Evolutionary conservation across 2,329 filamentous ascomycete genomes (phyloP).

Genomic region (Colletotrichum acutatum): DNA sequence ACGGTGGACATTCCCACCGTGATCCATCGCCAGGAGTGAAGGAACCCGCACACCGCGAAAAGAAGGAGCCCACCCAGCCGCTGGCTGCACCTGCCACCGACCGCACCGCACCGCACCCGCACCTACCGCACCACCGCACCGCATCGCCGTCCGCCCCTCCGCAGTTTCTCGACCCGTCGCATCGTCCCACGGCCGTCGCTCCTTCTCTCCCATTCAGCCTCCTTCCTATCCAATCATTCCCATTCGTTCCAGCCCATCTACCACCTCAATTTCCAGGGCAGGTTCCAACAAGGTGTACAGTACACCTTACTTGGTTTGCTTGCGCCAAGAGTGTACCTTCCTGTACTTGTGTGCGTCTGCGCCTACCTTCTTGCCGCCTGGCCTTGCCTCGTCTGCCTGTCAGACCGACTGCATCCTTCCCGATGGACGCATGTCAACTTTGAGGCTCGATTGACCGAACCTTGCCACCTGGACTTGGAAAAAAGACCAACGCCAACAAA

Average conservation of each 20-base stretch:
- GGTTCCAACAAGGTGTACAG: background rate
- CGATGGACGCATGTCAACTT: background rate
- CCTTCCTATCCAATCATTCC: background rate
- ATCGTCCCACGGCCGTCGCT: background rate
- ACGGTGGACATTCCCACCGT: slow-evolving; percentile 56
- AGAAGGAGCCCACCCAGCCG: slow-evolving; percentile 2
- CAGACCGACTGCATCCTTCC: background rate
- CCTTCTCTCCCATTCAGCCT: background rate
- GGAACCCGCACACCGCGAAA: slow-evolving; percentile 20
- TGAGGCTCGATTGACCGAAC: background rate
- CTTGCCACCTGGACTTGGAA: background rate
- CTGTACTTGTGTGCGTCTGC: background rate
- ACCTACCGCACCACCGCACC: background rate
- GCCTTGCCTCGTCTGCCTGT: background rate
- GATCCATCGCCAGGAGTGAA: slow-evolving; percentile 33
- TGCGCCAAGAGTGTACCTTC: background rate
- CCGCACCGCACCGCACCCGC: background rate
- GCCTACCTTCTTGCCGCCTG: background rate
- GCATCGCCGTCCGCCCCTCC: background rate
- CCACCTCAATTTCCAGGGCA: background rate
- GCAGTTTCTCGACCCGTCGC: background rate
- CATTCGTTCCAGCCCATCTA: background rate
- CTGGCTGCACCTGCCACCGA: slow-evolving; percentile 24
- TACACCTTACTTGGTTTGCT: background rate
- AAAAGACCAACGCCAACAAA: background rate